These are phyloP conservation scores for Boletus sp. DNA, from an alignment of 768 basidiomycete genomes.

Conservation along the genomic window DNA sequence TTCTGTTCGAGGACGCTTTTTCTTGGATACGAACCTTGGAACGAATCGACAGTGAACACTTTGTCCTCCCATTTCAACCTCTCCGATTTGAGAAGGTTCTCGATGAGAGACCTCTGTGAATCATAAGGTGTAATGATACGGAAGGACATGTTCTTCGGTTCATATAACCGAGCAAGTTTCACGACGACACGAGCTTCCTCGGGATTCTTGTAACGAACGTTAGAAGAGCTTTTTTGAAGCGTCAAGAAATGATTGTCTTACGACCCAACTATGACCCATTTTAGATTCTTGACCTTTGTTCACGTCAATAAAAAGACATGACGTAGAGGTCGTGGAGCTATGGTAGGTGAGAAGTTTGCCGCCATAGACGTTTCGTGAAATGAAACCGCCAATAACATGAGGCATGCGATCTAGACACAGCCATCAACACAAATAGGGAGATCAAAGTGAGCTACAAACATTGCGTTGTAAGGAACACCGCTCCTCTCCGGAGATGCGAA, in stretches of 20 bases:
- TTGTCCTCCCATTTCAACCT: constrained; percentile 59
- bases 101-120: constrained; percentile 59
- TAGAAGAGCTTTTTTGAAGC: not conserved
- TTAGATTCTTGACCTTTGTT: constrained; percentile 30
- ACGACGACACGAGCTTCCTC: constrained; percentile 54
- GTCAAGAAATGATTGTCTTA: constrained; percentile 11
- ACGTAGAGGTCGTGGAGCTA: constrained; percentile 33
- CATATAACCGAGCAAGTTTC: constrained; percentile 51
- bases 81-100: constrained; percentile 46
- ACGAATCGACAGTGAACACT: constrained; percentile 75
- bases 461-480: constrained; percentile 65
- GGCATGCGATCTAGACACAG: constrained; percentile 77
- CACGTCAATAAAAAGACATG: constrained; percentile 41
- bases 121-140: constrained; percentile 81
- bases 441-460: constrained; percentile 46
- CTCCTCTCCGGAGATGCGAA: constrained; percentile 47
- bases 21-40: constrained; percentile 58
- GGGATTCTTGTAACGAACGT: constrained; percentile 47
- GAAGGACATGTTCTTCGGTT: constrained; percentile 45
- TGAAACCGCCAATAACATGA: constrained; percentile 65
- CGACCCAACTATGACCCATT: constrained; percentile 37
- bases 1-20: not conserved
- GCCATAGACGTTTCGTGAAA: constrained; percentile 65
- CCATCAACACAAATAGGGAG: constrained; percentile 12
- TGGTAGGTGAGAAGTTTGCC: constrained; percentile 57